Conservation (phyloP, 2,329 filamentous ascomycete genomes). For the Colletotrichum higginsianum region DNA sequence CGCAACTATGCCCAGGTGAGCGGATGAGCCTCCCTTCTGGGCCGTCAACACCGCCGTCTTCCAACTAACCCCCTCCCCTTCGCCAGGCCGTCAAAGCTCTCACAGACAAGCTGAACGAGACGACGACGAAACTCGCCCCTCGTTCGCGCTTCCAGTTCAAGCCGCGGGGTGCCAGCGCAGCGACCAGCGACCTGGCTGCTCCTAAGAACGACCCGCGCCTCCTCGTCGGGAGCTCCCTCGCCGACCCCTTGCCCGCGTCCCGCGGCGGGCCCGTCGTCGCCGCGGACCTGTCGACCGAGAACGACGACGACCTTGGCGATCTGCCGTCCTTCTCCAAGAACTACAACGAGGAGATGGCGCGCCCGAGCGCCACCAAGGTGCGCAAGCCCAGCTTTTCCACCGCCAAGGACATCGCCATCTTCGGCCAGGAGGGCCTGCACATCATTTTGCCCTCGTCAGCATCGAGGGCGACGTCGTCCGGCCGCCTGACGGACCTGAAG, state of each 20-base stretch:
- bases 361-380: constrained; percentile 56
- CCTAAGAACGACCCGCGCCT: constrained; percentile 61
- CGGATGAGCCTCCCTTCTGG: no score
- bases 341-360: constrained; percentile 72
- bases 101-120: constrained; percentile 82
- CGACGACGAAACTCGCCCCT: constrained; percentile 77
- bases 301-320: constrained; percentile 55
- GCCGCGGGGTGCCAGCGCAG: constrained; percentile 44
- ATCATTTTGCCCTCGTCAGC: constrained; percentile 83
- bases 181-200: constrained; percentile 52
- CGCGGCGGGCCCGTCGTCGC: constrained; percentile 42
- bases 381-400: constrained; percentile 76
- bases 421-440: constrained; percentile 77
- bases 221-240: constrained; percentile 42
- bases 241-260: constrained; percentile 41
- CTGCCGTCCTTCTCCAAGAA: constrained; percentile 60
- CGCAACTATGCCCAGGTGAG: constrained; percentile 84
- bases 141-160: constrained; percentile 89
- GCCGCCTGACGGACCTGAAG: constrained; percentile 78
- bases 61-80: constrained; percentile 1
- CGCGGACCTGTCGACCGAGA: constrained; percentile 45
- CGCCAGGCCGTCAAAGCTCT: constrained; percentile 82
- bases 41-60: no score
- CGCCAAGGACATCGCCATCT: constrained; percentile 74
- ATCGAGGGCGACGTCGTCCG: constrained; percentile 79